Evolutionary conservation across 768 basidiomycete species (phyloP).

Genomic region (Boletus edulis): DNA sequence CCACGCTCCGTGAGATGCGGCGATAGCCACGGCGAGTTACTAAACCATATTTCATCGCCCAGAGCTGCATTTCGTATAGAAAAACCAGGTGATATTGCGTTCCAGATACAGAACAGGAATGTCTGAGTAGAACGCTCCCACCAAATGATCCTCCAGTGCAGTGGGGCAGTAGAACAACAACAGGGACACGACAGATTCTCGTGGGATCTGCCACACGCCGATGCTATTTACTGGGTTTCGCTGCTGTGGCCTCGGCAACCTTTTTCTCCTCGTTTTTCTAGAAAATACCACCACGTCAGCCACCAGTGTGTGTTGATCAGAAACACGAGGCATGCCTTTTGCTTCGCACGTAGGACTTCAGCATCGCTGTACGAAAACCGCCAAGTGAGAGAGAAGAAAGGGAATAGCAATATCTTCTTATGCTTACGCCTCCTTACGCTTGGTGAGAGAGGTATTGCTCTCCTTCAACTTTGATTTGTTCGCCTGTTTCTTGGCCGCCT

Average conservation of each 20-base stretch:
- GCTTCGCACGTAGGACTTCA: slow-evolving; percentile 70
- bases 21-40: slow-evolving; percentile 18
- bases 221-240: slow-evolving; percentile 37
- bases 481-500: slow-evolving; percentile 68
- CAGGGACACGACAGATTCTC: slow-evolving; percentile 13
- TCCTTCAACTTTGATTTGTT: slow-evolving; percentile 68
- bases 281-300: slow-evolving; percentile 7
- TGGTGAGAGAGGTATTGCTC: slow-evolving; percentile 56
- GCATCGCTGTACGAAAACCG: slow-evolving; percentile 57
- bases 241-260: slow-evolving; percentile 27
- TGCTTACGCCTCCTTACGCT: slow-evolving; percentile 76
- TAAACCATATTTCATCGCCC: slow-evolving; percentile 7
- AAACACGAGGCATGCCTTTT: slow-evolving; percentile 52
- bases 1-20: slow-evolving; percentile 23
- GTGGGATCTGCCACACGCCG: slow-evolving; percentile 17
- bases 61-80: background rate
- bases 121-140: slow-evolving; percentile 12
- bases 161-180: background rate
- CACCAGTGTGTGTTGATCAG: background rate
- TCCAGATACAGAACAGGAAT: slow-evolving; percentile 9
- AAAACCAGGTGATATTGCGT: slow-evolving; percentile 16
- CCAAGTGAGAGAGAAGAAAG: slow-evolving; percentile 24
- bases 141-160: slow-evolving; percentile 11
- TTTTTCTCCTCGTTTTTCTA: slow-evolving; percentile 59
- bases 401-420: slow-evolving; percentile 6